Conservation (phyloP, 805 yeast species). For the Diddensiella transvaalensis region DNA sequence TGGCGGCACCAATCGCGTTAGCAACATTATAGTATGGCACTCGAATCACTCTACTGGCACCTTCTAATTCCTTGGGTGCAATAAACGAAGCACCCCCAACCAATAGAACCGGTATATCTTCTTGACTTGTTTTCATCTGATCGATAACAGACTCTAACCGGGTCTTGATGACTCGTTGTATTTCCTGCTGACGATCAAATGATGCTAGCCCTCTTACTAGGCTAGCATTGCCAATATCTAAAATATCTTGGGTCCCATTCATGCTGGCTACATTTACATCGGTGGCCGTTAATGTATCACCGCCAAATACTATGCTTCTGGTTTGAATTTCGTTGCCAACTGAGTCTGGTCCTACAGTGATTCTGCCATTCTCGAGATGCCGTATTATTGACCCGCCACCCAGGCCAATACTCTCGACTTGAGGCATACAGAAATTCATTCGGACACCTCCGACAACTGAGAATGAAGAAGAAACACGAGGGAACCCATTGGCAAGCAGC, state of each 20-base stretch:
- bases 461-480: conserved; percentile 44
- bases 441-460: conserved; percentile 46
- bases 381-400: conserved; percentile 49
- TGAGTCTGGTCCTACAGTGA: conserved; percentile 45
- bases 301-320: conserved; percentile 42
- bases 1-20: conserved; percentile 50
- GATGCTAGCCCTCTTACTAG: conserved; percentile 26
- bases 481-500: conserved; percentile 44
- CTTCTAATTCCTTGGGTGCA: conserved; percentile 38
- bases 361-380: conserved; percentile 1
- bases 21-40: conserved; percentile 45
- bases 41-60: conserved; percentile 41
- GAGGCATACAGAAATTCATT: conserved; percentile 48
- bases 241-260: conserved; percentile 3
- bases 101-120: conserved; percentile 41
- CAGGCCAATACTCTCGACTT: conserved; percentile 46
- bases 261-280: conserved; percentile 34
- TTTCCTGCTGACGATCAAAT: conserved; percentile 27
- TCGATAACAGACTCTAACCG: conserved; percentile 43
- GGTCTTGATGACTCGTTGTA: conserved; percentile 26
- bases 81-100: conserved; percentile 53
- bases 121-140: conserved; percentile 44
- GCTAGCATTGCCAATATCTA: conserved; percentile 7
- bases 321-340: conserved; percentile 41
- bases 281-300: conserved; percentile 40